Evolutionary conservation across 805 yeast genomes (phyloP), one percentile per base, ranked within the genome.

Genomic region (Schwanniomyces polymorphus): DNA sequence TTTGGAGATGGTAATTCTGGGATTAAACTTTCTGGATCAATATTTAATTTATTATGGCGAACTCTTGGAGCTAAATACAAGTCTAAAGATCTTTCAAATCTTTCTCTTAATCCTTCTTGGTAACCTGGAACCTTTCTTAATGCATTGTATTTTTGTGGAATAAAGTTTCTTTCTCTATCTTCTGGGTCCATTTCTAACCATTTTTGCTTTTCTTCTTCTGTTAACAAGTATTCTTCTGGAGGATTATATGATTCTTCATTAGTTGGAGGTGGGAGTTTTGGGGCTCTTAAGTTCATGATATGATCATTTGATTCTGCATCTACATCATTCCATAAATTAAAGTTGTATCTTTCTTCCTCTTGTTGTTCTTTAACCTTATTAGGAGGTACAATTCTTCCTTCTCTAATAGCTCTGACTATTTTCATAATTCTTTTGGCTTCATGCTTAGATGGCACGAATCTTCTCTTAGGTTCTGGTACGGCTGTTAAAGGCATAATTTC

Each of bases 391-490:
- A 94, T 89, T 64, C 95, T 81, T 27, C 99, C 99, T 61, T 92
- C 97, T 70, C 99, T 84, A 51, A 94, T 94, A 34, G 99, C 99
- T 55, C 83, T 80, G 25, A 94, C 99, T 51, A 94, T 85, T 76
- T 94, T 94, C 97, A 92, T 91, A 42, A 94, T 84, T 66, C 95
- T 79, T 73, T 90, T 89, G 29, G 97, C 97, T 75, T 94, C 99
- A 65, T 91, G 92, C 65, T 91, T 91, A 10, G 98, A 92, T 21
- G 98, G 99, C 51, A 90, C 88, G 60, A 94, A 94, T 65, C 99
- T 81, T 65, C 98, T 82, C 73, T 94, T 94, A 47, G 99, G 99
- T 73, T 94, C 99, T 9, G 97, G 98, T 12, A 82, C 85, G 0
- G 97, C 97, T 25, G 90, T 82, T 50, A 94, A 76, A 4, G 99